phyloP scores from a whole-genome alignment of 2,329 filamentous ascomycete species.

The Ascochyta pisi region DNA sequence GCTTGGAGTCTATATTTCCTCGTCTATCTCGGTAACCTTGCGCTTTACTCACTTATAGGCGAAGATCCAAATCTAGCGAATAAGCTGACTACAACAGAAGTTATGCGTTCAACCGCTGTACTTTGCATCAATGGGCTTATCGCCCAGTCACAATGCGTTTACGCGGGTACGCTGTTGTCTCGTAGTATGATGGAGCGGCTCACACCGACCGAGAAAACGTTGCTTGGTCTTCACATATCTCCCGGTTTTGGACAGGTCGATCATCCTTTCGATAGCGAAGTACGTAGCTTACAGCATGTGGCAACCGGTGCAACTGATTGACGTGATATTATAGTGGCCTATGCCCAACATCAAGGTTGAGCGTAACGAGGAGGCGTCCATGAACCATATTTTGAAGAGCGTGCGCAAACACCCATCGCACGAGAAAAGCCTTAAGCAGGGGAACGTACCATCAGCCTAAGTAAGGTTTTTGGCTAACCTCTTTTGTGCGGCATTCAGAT shows the following conservation, averaged over 20 bases:
- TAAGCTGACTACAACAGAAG: background rate
- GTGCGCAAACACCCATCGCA: constrained; percentile 1
- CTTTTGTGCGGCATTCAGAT: background rate
- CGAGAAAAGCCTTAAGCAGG: background rate
- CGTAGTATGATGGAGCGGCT: constrained; percentile 7
- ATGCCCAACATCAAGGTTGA: constrained; percentile 12
- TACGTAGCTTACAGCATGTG: background rate
- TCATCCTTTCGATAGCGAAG: constrained; percentile 10
- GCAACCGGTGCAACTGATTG: background rate
- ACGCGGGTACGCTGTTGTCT: constrained; percentile 8
- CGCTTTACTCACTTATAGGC: background rate
- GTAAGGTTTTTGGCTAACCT: too few relatives aligned
- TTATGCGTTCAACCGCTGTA: constrained; percentile 2
- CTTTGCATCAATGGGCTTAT: constrained; percentile 10
- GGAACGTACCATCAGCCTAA: background rate
- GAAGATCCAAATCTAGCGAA: background rate
- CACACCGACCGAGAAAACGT: background rate
- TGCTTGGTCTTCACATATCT: background rate
- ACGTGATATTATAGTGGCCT: constrained; percentile 5
- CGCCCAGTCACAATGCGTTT: constrained; percentile 1
- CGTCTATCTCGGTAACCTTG: constrained; percentile 11
- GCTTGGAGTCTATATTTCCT: constrained; percentile 6
- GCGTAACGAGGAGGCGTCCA: constrained; percentile 3
- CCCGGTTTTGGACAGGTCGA: background rate
- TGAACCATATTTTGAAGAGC: constrained; percentile 7